Evolutionary conservation across 345 rosid genomes (phyloP).

Genomic region (Luvunga scandens): DNA sequence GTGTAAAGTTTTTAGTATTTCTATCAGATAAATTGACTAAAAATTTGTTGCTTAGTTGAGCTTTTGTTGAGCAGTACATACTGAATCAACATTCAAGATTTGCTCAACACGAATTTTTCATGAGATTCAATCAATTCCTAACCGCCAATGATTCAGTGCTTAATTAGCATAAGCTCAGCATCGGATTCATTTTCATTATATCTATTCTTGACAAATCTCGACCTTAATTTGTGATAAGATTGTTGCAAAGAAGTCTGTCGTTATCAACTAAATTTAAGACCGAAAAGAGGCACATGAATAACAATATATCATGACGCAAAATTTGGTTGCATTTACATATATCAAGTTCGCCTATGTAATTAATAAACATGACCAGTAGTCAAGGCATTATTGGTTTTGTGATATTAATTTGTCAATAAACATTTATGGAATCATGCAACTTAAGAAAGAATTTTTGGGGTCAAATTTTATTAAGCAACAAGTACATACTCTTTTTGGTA

Average conservation of each 20-base stretch:
- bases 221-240: neutral
- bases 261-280: neutral
- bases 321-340: neutral
- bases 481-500: neutral
- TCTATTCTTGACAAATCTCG: too few relatives aligned
- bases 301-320: neutral
- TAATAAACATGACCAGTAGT: neutral
- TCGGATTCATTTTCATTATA: too few relatives aligned
- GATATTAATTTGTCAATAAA: neutral
- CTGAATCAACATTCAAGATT: too few relatives aligned
- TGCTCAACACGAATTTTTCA: too few relatives aligned
- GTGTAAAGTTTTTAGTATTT: too few relatives aligned
- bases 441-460: neutral
- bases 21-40: too few relatives aligned
- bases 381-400: neutral
- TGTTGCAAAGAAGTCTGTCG: neutral
- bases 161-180: too few relatives aligned
- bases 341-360: neutral
- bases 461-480: neutral
- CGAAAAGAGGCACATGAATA: neutral
- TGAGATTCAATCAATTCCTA: too few relatives aligned
- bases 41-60: too few relatives aligned
- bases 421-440: neutral
- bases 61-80: too few relatives aligned
- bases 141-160: too few relatives aligned